Conservation (phyloP, 768 basidiomycete genomes). For the Pleurotus cornucopiae region DNA sequence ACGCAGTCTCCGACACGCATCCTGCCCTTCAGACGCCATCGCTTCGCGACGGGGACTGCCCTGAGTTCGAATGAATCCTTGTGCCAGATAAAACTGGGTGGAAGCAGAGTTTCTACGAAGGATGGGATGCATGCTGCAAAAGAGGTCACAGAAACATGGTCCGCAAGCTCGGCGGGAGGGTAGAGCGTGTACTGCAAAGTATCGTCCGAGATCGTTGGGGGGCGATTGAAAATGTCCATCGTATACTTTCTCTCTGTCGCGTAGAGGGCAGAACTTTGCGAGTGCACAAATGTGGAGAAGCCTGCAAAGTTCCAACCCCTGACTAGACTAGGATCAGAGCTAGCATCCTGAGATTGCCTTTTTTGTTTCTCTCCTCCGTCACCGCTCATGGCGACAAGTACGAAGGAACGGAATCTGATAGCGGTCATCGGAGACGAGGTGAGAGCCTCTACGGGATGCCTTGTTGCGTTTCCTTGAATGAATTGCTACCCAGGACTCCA, state of each 20-base stretch:
- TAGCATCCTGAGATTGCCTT: not conserved
- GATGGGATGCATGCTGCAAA: slow-evolving; percentile 65
- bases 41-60: slow-evolving; percentile 37
- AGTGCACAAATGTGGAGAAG: too few species aligned
- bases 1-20: slow-evolving; percentile 94
- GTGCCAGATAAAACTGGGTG: slow-evolving; percentile 70
- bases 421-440: slow-evolving; percentile 99
- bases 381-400: slow-evolving; percentile 40
- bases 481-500: slow-evolving; percentile 69
- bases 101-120: slow-evolving; percentile 48
- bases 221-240: slow-evolving; percentile 71
- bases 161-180: slow-evolving; percentile 47
- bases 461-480: slow-evolving; percentile 6
- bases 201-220: slow-evolving; percentile 82
- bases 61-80: slow-evolving; percentile 80
- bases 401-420: slow-evolving; percentile 80
- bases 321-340: too few species aligned
- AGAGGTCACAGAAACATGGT: slow-evolving; percentile 57
- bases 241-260: not conserved
- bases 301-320: too few species aligned
- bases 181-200: slow-evolving; percentile 76
- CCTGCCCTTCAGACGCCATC: slow-evolving; percentile 70
- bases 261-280: too few species aligned
- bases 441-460: slow-evolving; percentile 15
- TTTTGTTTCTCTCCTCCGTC: not conserved